These are phyloP conservation scores for Ophiosphaerella narmari DNA, from an alignment of 2,329 filamentous ascomycete species.

Conservation along the genomic window DNA sequence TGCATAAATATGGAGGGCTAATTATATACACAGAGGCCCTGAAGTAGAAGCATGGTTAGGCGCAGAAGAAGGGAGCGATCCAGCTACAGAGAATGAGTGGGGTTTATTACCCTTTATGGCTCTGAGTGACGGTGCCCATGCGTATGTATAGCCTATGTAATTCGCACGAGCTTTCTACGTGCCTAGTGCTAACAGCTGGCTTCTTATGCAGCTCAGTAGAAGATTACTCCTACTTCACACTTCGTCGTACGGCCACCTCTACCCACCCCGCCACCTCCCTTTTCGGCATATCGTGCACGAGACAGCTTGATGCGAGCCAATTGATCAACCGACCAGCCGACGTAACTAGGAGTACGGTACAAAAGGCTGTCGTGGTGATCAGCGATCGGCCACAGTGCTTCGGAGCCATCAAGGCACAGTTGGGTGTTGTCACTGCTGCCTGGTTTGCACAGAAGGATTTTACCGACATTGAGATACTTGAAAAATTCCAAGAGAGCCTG, in stretches of 20 bases:
- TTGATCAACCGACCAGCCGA: constrained; percentile 80
- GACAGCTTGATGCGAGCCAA: constrained; percentile 81
- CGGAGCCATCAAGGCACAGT: constrained; percentile 84
- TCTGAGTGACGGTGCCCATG: constrained; percentile 91
- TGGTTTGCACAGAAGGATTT: constrained; percentile 98
- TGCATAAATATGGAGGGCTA: background rate
- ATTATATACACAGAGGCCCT: constrained; percentile 64
- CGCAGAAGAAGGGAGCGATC: constrained; percentile 72
- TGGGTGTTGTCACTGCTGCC: constrained; percentile 87
- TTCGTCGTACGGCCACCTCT: constrained; percentile 62
- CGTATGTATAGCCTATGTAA: constrained; percentile 60
- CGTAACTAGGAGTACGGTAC: constrained; percentile 95
- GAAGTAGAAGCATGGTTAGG: constrained; percentile 95
- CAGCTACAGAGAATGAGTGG: constrained; percentile 86
- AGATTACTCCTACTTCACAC: constrained; percentile 98
- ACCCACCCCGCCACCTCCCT: constrained; percentile 72
- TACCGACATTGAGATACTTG: constrained; percentile 84
- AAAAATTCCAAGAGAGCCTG: constrained; percentile 88
- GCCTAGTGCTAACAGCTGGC: constrained; percentile 3
- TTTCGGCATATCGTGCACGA: constrained; percentile 94
- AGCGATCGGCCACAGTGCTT: constrained; percentile 89
- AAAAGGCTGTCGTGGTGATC: constrained; percentile 96
- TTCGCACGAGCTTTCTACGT: background rate
- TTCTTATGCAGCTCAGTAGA: constrained; percentile 71
- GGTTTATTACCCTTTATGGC: constrained; percentile 93